phyloP scores from a whole-genome alignment of 2,329 filamentous ascomycete genomes.

The Thermomyces lanuginosus region DNA sequence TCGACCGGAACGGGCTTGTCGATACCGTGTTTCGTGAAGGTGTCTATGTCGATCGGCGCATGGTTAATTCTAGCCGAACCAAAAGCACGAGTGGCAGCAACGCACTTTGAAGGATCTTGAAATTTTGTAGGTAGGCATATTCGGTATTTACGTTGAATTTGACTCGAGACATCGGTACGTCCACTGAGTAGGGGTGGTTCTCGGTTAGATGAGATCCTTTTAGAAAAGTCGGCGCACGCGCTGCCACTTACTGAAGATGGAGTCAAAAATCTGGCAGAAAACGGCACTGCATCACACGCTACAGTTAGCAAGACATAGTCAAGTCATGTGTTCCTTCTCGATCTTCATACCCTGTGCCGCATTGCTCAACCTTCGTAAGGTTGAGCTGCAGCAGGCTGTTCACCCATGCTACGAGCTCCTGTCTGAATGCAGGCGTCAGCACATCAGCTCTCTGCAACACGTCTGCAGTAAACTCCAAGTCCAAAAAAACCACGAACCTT shows the following conservation, averaged over 20 bases:
- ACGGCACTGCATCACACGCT: slow-evolving; percentile 49
- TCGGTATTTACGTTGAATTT: slow-evolving; percentile 98
- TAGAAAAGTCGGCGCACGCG: too few relatives aligned
- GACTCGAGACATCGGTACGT: slow-evolving; percentile 86
- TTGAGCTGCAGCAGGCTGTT: slow-evolving; percentile 97
- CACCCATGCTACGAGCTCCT: slow-evolving; percentile 90
- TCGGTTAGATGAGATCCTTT: too few relatives aligned
- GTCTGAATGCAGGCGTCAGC: slow-evolving; percentile 39
- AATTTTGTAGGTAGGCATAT: slow-evolving; percentile 96
- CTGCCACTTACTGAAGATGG: slow-evolving; percentile 90
- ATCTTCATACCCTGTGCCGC: slow-evolving; percentile 70
- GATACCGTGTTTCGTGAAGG: slow-evolving; percentile 70
- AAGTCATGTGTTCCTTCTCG: slow-evolving; percentile 9
- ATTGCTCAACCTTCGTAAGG: slow-evolving; percentile 97
- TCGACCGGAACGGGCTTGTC: slow-evolving; percentile 84
- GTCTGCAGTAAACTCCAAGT: too few relatives aligned
- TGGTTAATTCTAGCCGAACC: slow-evolving; percentile 2
- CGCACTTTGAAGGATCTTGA: slow-evolving; percentile 92
- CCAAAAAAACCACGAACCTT: slow-evolving; percentile 31
- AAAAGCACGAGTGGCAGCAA: slow-evolving; percentile 3
- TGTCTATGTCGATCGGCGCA: slow-evolving; percentile 35
- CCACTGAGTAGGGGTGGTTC: slow-evolving; percentile 34
- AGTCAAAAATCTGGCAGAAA: slow-evolving; percentile 94
- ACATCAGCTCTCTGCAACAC: too few relatives aligned
- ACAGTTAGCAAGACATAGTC: neutral